Conservation (phyloP, 345 rosid genomes). For the Sonneratia caseolaris region DNA sequence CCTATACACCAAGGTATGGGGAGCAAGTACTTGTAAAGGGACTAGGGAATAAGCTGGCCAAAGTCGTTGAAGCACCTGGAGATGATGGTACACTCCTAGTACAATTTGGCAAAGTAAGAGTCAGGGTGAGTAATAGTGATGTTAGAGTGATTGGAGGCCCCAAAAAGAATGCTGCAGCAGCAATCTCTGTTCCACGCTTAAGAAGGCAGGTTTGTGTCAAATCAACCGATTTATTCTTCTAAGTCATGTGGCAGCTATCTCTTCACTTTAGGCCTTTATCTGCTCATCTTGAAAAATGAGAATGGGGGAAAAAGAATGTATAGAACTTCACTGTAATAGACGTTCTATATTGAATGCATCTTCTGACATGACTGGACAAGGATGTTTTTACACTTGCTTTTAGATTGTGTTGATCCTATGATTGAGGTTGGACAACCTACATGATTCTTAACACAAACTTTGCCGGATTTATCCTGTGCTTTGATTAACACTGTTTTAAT, state of each 20-base stretch:
- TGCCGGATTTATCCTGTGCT: background rate
- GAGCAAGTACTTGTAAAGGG: slow-evolving; percentile 66
- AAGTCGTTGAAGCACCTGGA: slow-evolving; percentile 61
- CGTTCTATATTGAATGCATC: too few species aligned
- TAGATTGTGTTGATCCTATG: too few species aligned
- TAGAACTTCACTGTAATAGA: background rate
- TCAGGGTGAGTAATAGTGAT: slow-evolving; percentile 55
- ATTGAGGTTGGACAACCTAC: too few species aligned
- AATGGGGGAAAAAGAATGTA: background rate
- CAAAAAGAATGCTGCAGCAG: slow-evolving; percentile 16
- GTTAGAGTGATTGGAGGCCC: slow-evolving; percentile 31
- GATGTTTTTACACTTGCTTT: too few species aligned
- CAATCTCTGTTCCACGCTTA: slow-evolving; percentile 19
- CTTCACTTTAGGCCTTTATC: background rate
- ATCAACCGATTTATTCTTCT: background rate
- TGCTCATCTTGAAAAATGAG: background rate
- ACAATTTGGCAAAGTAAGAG: slow-evolving; percentile 73
- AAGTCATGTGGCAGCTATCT: background rate
- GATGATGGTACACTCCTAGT: slow-evolving; percentile 55
- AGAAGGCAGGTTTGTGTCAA: slow-evolving; percentile 41
- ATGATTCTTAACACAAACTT: too few species aligned
- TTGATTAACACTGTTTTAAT: background rate
- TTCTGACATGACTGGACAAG: too few species aligned
- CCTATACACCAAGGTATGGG: slow-evolving; percentile 46
- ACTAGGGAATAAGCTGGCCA: slow-evolving; percentile 64